Percentiles rank a stretch among this genome's conserved stretches.
Conservation (phyloP, 495 filamentous ascomycete genomes). For the Baudoinia panamericana region DNA sequence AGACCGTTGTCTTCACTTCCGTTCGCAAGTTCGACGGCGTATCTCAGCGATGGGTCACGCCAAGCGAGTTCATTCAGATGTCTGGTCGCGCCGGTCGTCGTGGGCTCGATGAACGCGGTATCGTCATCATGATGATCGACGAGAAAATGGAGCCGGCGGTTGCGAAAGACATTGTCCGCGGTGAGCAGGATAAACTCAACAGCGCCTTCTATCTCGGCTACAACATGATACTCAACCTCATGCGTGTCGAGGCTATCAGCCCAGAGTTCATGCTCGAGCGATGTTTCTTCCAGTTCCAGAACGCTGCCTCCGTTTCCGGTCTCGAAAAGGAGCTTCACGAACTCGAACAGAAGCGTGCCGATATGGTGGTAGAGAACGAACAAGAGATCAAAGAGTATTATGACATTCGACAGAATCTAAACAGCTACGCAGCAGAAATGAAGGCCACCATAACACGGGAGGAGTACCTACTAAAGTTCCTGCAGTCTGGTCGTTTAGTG, state of each 20-base stretch:
- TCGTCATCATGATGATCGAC: conserved; percentile 99
- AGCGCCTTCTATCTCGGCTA: conserved; percentile 98
- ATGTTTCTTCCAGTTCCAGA: conserved; percentile 98
- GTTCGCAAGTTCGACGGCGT: conserved; percentile 89
- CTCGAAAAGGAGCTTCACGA: conserved; percentile 68
- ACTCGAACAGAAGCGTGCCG: conserved; percentile 56
- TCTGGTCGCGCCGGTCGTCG: conserved; percentile 89
- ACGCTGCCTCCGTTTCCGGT: conserved; percentile 65
- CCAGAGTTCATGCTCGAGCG: conserved; percentile 93
- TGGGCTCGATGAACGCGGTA: conserved; percentile 94
- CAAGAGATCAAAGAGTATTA: conserved; percentile 83
- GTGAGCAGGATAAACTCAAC: conserved; percentile 90
- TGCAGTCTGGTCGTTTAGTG: conserved; percentile 74
- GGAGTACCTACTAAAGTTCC: conserved; percentile 62
- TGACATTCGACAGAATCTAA: conserved; percentile 66
- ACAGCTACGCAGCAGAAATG: conserved; percentile 73
- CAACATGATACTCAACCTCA: conserved; percentile 95
- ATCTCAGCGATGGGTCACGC: conserved; percentile 70
- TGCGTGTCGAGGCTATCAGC: conserved; percentile 89
- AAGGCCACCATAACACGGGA: conserved; percentile 80
- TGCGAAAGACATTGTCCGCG: conserved; percentile 87
- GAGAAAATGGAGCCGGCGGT: conserved; percentile 90
- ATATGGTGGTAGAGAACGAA: conserved; percentile 71
- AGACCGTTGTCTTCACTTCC: conserved; percentile 94
- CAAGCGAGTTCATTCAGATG: conserved; percentile 98